Evolutionary conservation across 495 filamentous ascomycete genomes (phyloP).

Genomic region (Lophiostoma macrostomum): DNA sequence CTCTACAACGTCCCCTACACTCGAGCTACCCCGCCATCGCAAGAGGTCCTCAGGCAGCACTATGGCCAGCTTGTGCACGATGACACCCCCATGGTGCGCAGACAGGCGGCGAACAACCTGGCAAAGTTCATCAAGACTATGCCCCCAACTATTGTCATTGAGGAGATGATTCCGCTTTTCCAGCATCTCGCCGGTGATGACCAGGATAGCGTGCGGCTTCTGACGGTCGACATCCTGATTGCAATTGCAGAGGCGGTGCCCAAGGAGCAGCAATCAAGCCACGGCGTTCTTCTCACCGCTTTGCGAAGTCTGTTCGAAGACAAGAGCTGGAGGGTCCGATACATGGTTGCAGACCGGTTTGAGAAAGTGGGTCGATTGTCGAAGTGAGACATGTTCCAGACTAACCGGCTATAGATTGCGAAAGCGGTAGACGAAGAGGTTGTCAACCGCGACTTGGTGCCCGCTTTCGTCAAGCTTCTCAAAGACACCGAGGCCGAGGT

Average conservation of each 20-base stretch:
- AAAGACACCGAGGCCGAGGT: constrained; percentile 98
- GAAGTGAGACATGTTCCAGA: constrained; percentile 7
- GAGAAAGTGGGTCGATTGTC: constrained; percentile 68
- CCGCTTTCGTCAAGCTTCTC: constrained; percentile 93
- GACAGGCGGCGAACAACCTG: constrained; percentile 92
- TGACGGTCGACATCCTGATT: constrained; percentile 95
- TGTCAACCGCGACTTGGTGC: constrained; percentile 86
- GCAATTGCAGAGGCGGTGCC: constrained; percentile 95
- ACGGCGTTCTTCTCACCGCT: constrained; percentile 85
- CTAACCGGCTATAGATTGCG: constrained; percentile 66
- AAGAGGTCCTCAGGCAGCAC: constrained; percentile 84
- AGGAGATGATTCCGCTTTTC: constrained; percentile 98
- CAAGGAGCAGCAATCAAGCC: constrained; percentile 95
- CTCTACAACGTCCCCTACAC: constrained; percentile 90
- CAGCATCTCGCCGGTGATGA: constrained; percentile 94
- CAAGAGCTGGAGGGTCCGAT: constrained; percentile 97
- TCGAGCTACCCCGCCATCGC: constrained; percentile 76
- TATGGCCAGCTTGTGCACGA: constrained; percentile 93
- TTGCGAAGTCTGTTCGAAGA: constrained; percentile 92
- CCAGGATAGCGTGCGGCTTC: constrained; percentile 91
- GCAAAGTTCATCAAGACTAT: constrained; percentile 97
- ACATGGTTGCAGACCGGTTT: constrained; percentile 98
- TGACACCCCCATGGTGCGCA: constrained; percentile 97
- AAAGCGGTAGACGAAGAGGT: constrained; percentile 98
- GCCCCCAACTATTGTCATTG: constrained; percentile 83